Base-by-base conservation (phyloP, 177 flowering plant genomes). In the Tripterygium wilfordii region DNA sequence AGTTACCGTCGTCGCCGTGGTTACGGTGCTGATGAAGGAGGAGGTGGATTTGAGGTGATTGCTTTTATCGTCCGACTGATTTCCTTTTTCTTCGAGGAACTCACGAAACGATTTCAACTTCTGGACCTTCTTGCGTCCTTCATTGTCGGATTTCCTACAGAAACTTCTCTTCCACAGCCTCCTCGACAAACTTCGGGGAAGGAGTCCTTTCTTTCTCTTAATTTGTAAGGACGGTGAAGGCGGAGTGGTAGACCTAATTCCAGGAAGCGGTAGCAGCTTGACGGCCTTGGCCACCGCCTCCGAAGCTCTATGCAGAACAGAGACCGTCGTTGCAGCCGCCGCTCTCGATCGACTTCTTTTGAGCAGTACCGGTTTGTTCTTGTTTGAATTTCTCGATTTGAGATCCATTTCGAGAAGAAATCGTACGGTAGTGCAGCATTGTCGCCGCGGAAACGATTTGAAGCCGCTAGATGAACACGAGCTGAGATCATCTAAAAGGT, bases 391-490 rank as follows among this genome's bases (percentile, higher is more conserved):
- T 52, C 37, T 45, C 1, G 49, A 33, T 38, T 67, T 77, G 51
- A 65, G 66, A 51, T 80, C 83, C 22, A 53, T 42, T 15, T 76
- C 77, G 25, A 74, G 65, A 37, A 76, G 70, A 35, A 54, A 71
- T 56, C 79, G 67, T 20, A 82, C 74, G 32, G 77, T 57, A 0
- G 80, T 48, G 61, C 65, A 70, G 48, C 74, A 76, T 12, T 67
- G 68, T 21, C 67, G 45, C 3, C 89, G 71, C 0, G 89, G 85
- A 42, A 64, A 73, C 4, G 84, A 76, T 39, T 58, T 63, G 70
- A 82, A 82, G 23, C 86, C 83, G 58, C 62, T 80, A 30, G 88
- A 76, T 1, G 92, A 84, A 46, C 84, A 83, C 0, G 91, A 86
- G 49, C 77, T 73, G 25, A 71, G 36, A 48, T 84, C 91, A 4